phyloP scores from a whole-genome alignment of 129 eudicot species.

The Pseudognaphalium luteoalbum region DNA sequence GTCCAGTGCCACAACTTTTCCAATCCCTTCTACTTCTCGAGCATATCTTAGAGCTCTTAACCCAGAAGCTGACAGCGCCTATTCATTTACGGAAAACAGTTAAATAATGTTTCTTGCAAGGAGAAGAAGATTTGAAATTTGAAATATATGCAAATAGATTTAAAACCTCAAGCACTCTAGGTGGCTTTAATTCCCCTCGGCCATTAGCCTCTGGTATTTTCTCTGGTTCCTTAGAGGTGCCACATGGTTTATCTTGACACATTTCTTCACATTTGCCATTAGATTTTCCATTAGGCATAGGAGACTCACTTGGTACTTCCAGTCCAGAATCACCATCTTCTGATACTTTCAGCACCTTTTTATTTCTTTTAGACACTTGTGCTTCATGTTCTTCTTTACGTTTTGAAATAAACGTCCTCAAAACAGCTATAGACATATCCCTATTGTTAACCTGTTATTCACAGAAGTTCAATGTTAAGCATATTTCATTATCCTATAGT shows the following conservation, averaged over 20 bases:
- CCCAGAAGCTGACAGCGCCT: constrained; percentile 96
- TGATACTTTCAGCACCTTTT: constrained; percentile 38
- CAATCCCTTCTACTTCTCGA: constrained; percentile 87
- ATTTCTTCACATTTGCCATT: constrained; percentile 53
- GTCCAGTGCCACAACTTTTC: constrained; percentile 94
- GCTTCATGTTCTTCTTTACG: constrained; percentile 84
- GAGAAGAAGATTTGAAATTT: neutral
- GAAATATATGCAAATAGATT: neutral
- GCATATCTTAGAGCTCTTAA: constrained; percentile 98
- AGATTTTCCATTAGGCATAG: constrained; percentile 40
- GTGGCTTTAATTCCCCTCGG: constrained; percentile 69
- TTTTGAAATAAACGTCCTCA: constrained; percentile 79
- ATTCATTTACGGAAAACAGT: constrained; percentile 22
- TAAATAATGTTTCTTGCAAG: neutral
- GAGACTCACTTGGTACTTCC: constrained; percentile 42
- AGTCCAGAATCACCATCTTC: constrained; percentile 38
- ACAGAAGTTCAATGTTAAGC: neutral
- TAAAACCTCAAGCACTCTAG: constrained; percentile 91
- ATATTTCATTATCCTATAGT: neutral
- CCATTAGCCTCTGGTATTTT: constrained; percentile 46
- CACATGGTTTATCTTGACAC: constrained; percentile 41
- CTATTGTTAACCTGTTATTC: constrained; percentile 81
- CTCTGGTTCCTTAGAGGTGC: constrained; percentile 43
- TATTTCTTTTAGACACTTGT: constrained; percentile 48
- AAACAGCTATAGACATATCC: constrained; percentile 95